These are phyloP conservation scores for Mycena indigotica DNA, from an alignment of 768 basidiomycete species.

Conservation along the genomic window DNA sequence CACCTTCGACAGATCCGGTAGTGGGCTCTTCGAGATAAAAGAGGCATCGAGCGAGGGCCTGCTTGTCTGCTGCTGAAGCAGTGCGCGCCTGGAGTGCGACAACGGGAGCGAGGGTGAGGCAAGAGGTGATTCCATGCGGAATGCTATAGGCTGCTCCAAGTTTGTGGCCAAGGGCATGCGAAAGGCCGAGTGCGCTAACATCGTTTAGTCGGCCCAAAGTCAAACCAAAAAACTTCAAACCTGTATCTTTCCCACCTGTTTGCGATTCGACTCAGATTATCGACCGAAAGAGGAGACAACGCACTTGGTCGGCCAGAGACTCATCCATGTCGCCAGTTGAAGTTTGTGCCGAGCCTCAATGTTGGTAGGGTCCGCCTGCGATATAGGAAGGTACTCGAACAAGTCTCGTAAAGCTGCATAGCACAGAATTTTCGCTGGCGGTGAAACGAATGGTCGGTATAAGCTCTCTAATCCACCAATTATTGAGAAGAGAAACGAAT, in stretches of 20 bases:
- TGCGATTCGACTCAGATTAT: background rate
- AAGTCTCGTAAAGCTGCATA: conserved; percentile 70
- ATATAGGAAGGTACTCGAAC: conserved; percentile 70
- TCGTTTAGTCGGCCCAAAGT: background rate
- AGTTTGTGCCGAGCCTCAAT: conserved; percentile 67
- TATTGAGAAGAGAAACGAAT: background rate
- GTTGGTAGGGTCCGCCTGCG: conserved; percentile 58
- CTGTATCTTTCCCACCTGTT: conserved; percentile 43
- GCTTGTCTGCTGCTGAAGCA: conserved; percentile 64
- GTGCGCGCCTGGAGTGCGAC: conserved; percentile 60
- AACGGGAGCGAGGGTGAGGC: conserved; percentile 69
- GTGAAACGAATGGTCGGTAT: conserved; percentile 56
- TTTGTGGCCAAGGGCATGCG: conserved; percentile 74
- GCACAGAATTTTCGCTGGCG: conserved; percentile 64
- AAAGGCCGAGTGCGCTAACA: conserved; percentile 66
- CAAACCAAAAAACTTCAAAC: conserved; percentile 31
- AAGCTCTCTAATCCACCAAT: conserved; percentile 52
- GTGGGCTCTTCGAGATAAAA: conserved; percentile 61
- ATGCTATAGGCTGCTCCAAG: conserved; percentile 74
- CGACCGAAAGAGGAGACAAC: conserved; percentile 19
- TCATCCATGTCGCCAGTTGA: conserved; percentile 81
- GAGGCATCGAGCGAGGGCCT: conserved; percentile 55
- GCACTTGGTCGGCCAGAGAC: conserved; percentile 65
- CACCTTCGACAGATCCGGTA: conserved; percentile 68
- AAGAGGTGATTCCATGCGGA: conserved; percentile 85